Evolutionary conservation across 2,329 filamentous ascomycete genomes (phyloP).

Genomic region (Ophiostoma perfectum): DNA sequence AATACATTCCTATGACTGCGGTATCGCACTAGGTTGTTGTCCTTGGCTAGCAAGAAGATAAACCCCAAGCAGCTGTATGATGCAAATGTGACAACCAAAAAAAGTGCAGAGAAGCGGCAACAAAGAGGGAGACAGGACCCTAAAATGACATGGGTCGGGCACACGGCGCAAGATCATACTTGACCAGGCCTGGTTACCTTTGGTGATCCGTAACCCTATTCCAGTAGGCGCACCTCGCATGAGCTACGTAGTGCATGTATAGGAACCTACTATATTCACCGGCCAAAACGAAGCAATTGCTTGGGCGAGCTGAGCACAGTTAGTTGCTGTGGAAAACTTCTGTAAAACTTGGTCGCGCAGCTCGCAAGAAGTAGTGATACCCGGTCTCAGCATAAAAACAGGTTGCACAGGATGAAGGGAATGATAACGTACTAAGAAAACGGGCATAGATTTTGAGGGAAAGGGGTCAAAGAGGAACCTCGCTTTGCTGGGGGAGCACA

Average conservation of each 20-base stretch:
- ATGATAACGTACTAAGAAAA: not conserved
- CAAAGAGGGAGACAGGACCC: not conserved
- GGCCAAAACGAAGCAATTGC: not conserved
- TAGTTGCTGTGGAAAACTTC: not conserved
- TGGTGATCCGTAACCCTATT: not conserved
- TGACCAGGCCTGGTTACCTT: not conserved
- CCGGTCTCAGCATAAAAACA: not conserved
- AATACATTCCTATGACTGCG: too few species aligned
- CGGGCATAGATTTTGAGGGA: not conserved
- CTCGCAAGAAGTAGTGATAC: not conserved
- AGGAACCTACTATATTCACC: not conserved
- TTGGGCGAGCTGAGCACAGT: not conserved
- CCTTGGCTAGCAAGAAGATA: too few species aligned
- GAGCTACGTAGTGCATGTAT: not conserved
- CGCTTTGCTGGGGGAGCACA: not conserved
- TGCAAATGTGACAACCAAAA: not conserved
- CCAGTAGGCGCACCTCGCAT: not conserved
- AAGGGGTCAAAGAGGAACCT: not conserved
- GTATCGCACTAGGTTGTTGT: not conserved
- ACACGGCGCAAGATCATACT: conserved; percentile 3
- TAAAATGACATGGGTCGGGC: conserved; percentile 2
- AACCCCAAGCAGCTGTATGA: not conserved
- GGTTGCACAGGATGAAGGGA: not conserved
- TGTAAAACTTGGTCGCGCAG: not conserved
- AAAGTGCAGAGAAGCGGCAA: not conserved